Evolutionary conservation across 306 rosid species (phyloP).

Genomic region (Cicer yamashitae): DNA sequence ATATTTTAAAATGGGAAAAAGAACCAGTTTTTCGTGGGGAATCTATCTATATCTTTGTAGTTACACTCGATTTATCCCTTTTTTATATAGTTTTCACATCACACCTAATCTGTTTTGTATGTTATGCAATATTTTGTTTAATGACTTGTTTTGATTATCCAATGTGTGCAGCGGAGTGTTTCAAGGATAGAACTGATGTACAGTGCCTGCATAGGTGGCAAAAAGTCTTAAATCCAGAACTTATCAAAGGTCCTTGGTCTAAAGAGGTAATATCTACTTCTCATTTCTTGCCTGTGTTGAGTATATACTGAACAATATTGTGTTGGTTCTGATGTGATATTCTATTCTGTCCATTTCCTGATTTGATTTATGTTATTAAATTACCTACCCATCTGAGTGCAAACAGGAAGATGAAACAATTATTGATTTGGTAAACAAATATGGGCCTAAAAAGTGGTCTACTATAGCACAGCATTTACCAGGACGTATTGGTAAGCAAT

Average conservation of each 20-base stretch:
- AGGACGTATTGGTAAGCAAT: slow-evolving; percentile 99
- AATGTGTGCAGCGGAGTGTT: slow-evolving; percentile 78
- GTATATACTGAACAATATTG: slow-evolving; percentile 29
- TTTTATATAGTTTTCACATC: background rate
- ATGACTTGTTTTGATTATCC: slow-evolving; percentile 41
- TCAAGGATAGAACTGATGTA: slow-evolving; percentile 96
- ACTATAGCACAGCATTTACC: slow-evolving; percentile 88
- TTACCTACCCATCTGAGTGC: slow-evolving; percentile 43
- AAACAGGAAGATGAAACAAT: slow-evolving; percentile 90
- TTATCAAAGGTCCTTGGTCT: slow-evolving; percentile 99
- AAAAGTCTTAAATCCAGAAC: slow-evolving; percentile 97
- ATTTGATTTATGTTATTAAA: slow-evolving; percentile 33
- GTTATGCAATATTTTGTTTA: slow-evolving; percentile 30
- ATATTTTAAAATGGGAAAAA: slow-evolving; percentile 18
- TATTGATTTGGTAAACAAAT: slow-evolving; percentile 72
- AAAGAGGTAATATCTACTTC: slow-evolving; percentile 74
- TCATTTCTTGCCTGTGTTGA: slow-evolving; percentile 13
- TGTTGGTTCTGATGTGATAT: background rate
- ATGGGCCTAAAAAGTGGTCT: slow-evolving; percentile 98
- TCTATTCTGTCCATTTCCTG: slow-evolving; percentile 8
- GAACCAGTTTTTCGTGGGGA: background rate
- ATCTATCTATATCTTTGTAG: background rate
- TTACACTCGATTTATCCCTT: background rate
- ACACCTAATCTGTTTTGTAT: background rate
- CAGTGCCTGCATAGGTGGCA: slow-evolving; percentile 99